Evolutionary conservation across 805 yeast species (phyloP).

Genomic region (Candida awuae): DNA sequence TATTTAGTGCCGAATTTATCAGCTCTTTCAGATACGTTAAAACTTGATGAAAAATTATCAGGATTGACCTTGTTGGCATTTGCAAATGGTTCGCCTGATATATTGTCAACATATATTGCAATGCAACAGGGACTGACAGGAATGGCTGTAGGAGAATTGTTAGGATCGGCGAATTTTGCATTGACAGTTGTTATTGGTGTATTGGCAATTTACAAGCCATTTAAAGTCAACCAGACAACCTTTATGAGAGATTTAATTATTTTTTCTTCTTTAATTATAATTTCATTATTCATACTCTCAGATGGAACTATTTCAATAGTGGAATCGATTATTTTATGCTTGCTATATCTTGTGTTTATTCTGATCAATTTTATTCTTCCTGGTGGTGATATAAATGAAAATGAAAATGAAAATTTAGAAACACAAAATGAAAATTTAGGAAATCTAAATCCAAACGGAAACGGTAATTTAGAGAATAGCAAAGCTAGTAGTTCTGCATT

Average conservation of each 20-base stretch:
- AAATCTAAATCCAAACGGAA: background rate
- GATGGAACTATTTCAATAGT: conserved; percentile 47
- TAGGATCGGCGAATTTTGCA: conserved; percentile 49
- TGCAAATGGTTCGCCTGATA: conserved; percentile 91
- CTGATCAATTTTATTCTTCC: conserved; percentile 27
- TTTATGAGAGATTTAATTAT: conserved; percentile 58
- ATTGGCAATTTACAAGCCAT: conserved; percentile 27
- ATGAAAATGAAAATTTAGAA: background rate
- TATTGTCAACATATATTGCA: conserved; percentile 77
- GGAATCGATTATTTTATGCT: conserved; percentile 48
- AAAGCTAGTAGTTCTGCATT: too few species aligned
- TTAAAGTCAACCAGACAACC: conserved; percentile 40
- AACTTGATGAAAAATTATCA: conserved; percentile 66
- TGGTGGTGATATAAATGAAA: conserved; percentile 6
- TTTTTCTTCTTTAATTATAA: conserved; percentile 42
- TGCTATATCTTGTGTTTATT: conserved; percentile 53
- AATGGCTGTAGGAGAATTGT: conserved; percentile 45
- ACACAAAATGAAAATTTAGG: background rate
- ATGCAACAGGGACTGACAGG: conserved; percentile 50
- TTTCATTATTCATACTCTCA: conserved; percentile 44
- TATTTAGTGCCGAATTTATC: conserved; percentile 73
- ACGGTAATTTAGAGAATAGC: too few species aligned
- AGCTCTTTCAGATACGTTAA: conserved; percentile 51
- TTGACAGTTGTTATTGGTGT: conserved; percentile 43
- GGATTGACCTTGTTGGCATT: conserved; percentile 84